Base-by-base conservation (phyloP, 768 basidiomycete genomes). In the Boletus subcaerulescens region DNA sequence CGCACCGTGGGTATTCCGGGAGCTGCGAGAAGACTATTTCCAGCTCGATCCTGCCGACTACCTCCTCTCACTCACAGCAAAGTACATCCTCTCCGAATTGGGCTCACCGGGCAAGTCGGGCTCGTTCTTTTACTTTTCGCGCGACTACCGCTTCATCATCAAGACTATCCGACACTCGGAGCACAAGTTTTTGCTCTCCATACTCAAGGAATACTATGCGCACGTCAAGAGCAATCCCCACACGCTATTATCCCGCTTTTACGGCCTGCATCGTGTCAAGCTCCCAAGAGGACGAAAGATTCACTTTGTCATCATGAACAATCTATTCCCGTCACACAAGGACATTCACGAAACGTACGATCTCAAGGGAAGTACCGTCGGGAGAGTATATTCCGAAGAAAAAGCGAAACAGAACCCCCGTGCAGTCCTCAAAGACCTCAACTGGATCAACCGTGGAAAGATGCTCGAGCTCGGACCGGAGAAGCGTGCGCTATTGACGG, bases 261-360 rank as follows among this genome's bases (percentile, higher is more conserved):
- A 98, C 68, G 97, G 97, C 10, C 79, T 99, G 12, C 97, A 99
- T 66, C 87, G 97, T 52, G 97, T 99, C 56, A 99, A 99, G 75
- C 81, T 99, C 0, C 97, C 97, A 0, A 80, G 82, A 35, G 97
- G 97, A 0, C 76, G 81, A 43, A 99, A 99, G 75, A 99, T 99
- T 50, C 97, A 99, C 70, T 99, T 99, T 67, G 93, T 98, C 52
- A 97, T 99, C 73, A 98, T 98, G 94, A 99, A 98, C 77, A 99
- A 99, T 70, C 80, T 99, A 29, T 98, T 99, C 74, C 96, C 97
- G 0, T 89, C 97, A 0, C 96, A 98, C 73, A 86, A 93, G 60
- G 97, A 99, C 69, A 80, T 98, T 41, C 97, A 99, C 72, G 97
- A 98, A 76, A 96, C 95, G 31, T 98, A 90, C 66, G 96, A 99